These are phyloP conservation scores for Alloteropsis angusta DNA, from an alignment of 202 grass and related monocot genomes.

Conservation along the genomic window DNA sequence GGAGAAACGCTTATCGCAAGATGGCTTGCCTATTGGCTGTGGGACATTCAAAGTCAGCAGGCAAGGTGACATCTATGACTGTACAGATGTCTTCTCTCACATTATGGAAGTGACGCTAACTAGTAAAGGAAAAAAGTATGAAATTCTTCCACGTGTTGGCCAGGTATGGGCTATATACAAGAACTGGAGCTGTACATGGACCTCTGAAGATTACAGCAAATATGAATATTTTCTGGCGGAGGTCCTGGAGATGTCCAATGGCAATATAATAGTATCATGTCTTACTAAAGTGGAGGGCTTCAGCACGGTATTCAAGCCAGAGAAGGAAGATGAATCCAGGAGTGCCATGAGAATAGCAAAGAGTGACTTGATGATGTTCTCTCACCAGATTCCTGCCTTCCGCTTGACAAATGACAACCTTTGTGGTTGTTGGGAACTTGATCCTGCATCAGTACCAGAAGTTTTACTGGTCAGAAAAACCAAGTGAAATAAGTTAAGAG, in stretches of 20 bases:
- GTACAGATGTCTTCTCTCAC: slow-evolving; percentile 46
- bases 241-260: slow-evolving; percentile 20
- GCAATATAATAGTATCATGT: slow-evolving; percentile 12
- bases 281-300: slow-evolving; percentile 42
- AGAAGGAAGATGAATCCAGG: slow-evolving; percentile 6
- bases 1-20: slow-evolving; percentile 25
- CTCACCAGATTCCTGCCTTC: slow-evolving; percentile 51
- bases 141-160: slow-evolving; percentile 32
- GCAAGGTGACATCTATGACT: not conserved
- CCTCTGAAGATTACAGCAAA: slow-evolving; percentile 22
- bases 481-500: not conserved
- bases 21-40: slow-evolving; percentile 33
- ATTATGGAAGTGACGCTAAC: not conserved
- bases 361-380: slow-evolving; percentile 36
- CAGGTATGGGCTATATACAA: slow-evolving; percentile 63
- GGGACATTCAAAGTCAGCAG: slow-evolving; percentile 36
- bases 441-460: slow-evolving; percentile 56
- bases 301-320: slow-evolving; percentile 37
- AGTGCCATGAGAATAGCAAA: slow-evolving; percentile 19
- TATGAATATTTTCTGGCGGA: slow-evolving; percentile 45
- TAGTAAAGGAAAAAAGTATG: slow-evolving; percentile 20
- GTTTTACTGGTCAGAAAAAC: slow-evolving; percentile 7
- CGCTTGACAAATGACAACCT: slow-evolving; percentile 32
- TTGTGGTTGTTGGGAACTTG: slow-evolving; percentile 54
- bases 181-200: slow-evolving; percentile 45